phyloP scores from a whole-genome alignment of 495 filamentous ascomycete species.

The Jackrogersella multiformis region DNA sequence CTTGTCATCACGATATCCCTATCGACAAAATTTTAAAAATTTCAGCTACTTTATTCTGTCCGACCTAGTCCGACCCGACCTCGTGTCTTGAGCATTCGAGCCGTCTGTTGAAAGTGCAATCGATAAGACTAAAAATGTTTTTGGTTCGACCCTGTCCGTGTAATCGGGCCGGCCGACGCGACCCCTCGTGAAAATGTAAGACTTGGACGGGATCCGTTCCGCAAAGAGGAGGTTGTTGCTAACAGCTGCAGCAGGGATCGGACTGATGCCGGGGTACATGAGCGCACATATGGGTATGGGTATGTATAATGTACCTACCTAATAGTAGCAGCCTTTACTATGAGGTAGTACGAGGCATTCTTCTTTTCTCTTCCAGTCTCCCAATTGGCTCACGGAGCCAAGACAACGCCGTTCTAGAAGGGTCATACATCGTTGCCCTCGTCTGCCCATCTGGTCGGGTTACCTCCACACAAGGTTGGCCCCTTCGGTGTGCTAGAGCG shows the following conservation, averaged over 20 bases:
- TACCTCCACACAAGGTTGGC: conserved; percentile 6
- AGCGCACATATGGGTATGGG: background rate
- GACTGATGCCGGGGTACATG: conserved; percentile 10
- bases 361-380: background rate
- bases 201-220: conserved; percentile 34
- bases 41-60: background rate
- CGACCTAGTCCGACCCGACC: background rate
- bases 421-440: conserved; percentile 15
- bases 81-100: no score
- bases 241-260: conserved; percentile 29
- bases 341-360: conserved; percentile 11
- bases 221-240: conserved; percentile 35
- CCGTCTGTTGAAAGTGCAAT: background rate
- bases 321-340: no score
- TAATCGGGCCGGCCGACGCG: conserved; percentile 40
- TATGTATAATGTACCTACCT: background rate
- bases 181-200: conserved; percentile 30
- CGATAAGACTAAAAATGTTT: conserved; percentile 1
- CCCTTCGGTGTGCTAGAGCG: conserved; percentile 14
- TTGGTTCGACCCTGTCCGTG: conserved; percentile 3
- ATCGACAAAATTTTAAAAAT: background rate
- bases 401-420: conserved; percentile 41
- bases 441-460: conserved; percentile 20
- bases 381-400: conserved; percentile 18
- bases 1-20: no score